Evolutionary conservation across 2,329 filamentous ascomycete species (phyloP).

Genomic region (Talaromyces sp.): DNA sequence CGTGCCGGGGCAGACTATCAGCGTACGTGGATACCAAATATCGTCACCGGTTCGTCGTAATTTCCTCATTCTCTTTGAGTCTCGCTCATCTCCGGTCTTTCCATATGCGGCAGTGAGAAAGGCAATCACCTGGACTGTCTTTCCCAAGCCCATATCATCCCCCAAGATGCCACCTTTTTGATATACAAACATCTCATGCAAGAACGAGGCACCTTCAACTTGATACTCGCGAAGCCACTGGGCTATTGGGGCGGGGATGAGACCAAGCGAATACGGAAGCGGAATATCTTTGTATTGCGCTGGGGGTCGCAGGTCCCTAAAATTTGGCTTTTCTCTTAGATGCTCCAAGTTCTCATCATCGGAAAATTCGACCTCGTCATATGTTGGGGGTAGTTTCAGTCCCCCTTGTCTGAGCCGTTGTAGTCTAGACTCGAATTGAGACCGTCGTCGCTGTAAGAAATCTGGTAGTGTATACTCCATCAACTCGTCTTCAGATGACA

Average conservation of each 20-base stretch:
- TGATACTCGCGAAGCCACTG: conserved; percentile 93
- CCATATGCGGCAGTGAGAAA: conserved; percentile 90
- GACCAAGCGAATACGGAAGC: conserved; percentile 66
- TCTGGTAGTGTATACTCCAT: conserved; percentile 61
- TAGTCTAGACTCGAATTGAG: conserved; percentile 60
- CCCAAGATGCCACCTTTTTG: conserved; percentile 87
- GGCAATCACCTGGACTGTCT: conserved; percentile 91
- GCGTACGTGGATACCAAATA: conserved; percentile 73
- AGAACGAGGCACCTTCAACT: conserved; percentile 73
- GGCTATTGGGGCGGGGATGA: conserved; percentile 83
- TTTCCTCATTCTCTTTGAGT: conserved; percentile 81
- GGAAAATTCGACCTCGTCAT: conserved; percentile 68
- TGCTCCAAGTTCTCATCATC: conserved; percentile 60
- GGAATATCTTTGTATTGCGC: conserved; percentile 68
- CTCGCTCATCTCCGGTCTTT: conserved; percentile 83
- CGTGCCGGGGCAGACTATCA: conserved; percentile 84
- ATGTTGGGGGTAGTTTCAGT: conserved; percentile 70
- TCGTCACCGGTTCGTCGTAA: conserved; percentile 56
- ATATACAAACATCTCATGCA: conserved; percentile 84
- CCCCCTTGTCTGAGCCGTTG: conserved; percentile 60
- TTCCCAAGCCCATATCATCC: conserved; percentile 96
- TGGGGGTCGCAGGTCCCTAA: conserved; percentile 57
- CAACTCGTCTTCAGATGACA: conserved; percentile 49
- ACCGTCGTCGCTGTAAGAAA: conserved; percentile 64
- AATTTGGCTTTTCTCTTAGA: conserved; percentile 63